Evolutionary conservation across 169 alveolate species (phyloP), one percentile per base, ranked within the genome.

Genomic region (Cryptosporidium parvum): DNA sequence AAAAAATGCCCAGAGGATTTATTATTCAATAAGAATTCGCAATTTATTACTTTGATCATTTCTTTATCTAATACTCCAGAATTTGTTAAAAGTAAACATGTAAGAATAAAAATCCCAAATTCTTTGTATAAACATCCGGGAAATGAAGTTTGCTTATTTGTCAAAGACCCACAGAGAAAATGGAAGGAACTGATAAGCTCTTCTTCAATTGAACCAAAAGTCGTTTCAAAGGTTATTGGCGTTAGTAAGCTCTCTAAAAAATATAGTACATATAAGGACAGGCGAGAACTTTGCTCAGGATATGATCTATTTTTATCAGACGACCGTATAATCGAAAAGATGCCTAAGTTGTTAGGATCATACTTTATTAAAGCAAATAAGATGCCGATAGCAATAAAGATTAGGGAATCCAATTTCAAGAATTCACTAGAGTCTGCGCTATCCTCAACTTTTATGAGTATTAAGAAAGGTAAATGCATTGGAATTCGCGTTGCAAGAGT

Each of bases 101-200:
- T 80, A 7, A 31, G 33, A 7, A 62, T 80, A 18, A 65, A 80
- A 23, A 42, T 80, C 6, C 62, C 89, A 14, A 80, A 80, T 29
- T 45, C 80, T 4, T 21, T 80, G 18, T 80, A 80, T 31, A 80
- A 39, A 14, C 39, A 71, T 23, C 80, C 72, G 1, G 26, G 39
- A 16, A 68, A 75, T 2, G 93, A 84, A 75, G 93, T 61, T 51
- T 92, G 94, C 52, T 58, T 92, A 68, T 70, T 92, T 14, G 94
- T 92, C 1, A 73, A 70, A 10, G 94, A 92, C 59, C 94, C 94
- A 10, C 94, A 92, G 71, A 58, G 93, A 23, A 92, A 92, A 87
- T 92, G 93, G 94, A 92, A 92, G 53, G 94, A 92, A 33, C 18
- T 92, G 10, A 56, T 91, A 0, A 70, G 86, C 7, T 29, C 71